These are phyloP conservation scores for Cladophialophora psammophila DNA, from an alignment of 2,329 filamentous ascomycete species.

Conservation along the genomic window DNA sequence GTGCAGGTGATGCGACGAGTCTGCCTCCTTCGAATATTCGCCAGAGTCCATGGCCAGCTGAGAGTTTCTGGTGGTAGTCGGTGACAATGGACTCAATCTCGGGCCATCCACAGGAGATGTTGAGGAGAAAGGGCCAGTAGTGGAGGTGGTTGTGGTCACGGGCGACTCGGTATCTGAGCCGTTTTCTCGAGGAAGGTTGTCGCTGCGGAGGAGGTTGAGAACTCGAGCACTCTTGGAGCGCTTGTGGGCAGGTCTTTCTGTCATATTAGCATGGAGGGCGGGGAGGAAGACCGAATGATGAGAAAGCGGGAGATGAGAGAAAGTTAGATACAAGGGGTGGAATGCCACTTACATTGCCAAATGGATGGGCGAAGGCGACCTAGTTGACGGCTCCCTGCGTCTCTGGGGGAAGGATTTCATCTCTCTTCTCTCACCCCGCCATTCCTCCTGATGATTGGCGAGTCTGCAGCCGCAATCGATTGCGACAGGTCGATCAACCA, in stretches of 20 bases:
- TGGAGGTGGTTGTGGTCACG: constrained; percentile 30
- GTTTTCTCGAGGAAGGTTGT: constrained; percentile 56
- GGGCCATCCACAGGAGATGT: constrained; percentile 27
- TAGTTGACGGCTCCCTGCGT: constrained; percentile 14
- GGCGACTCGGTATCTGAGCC: constrained; percentile 45
- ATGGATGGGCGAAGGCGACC: constrained; percentile 17
- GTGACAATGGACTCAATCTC: constrained; percentile 34
- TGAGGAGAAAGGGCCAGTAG: constrained; percentile 29
- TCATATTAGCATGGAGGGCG: constrained; percentile 42
- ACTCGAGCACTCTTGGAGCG: constrained; percentile 63
- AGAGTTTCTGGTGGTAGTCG: constrained; percentile 42
- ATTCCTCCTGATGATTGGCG: constrained; percentile 31
- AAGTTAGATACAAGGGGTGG: constrained; percentile 5
- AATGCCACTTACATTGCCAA: constrained; percentile 20
- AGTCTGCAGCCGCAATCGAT: constrained; percentile 18
- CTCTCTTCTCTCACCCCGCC: constrained; percentile 29
- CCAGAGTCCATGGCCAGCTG: constrained; percentile 41
- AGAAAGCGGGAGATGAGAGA: constrained; percentile 10
- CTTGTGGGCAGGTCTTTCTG: constrained; percentile 53
- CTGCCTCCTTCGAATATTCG: constrained; percentile 44
- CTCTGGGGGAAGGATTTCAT: constrained; percentile 15
- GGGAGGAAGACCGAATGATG: constrained; percentile 1
- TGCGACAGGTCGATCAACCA: constrained; percentile 31
- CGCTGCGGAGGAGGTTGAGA: constrained; percentile 62
- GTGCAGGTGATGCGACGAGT: constrained; percentile 43